A percentile compares a stretch with the other conserved stretches of the same genome.
Conservation (phyloP, 2,329 filamentous ascomycete species). For the Beauveria asiatica region DNA sequence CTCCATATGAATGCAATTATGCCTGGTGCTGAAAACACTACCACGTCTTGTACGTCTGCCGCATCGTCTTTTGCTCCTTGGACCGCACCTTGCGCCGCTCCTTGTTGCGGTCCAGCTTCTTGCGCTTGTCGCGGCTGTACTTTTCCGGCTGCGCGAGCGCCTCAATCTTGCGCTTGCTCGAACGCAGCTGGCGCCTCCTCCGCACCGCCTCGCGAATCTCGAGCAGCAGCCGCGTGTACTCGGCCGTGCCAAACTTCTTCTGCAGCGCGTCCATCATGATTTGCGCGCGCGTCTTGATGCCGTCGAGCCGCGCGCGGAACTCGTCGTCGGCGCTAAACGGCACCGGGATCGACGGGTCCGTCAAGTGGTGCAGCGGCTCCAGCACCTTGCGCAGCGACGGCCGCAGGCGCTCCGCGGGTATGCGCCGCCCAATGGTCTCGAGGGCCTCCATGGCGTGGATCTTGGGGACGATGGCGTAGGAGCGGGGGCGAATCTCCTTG, state of each 20-base stretch:
- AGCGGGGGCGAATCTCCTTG: constrained; percentile 59
- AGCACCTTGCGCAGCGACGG: constrained; percentile 55
- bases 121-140: constrained; percentile 69
- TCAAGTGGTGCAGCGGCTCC: constrained; percentile 67
- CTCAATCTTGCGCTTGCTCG: constrained; percentile 82
- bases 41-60: constrained; percentile 58
- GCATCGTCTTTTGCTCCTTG: constrained; percentile 59
- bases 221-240: constrained; percentile 67
- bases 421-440: constrained; percentile 56
- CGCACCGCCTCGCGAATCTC: constrained; percentile 66
- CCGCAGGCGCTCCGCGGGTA: constrained; percentile 47
- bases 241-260: constrained; percentile 71
- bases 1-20: constrained; percentile 4
- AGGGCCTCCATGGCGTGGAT: constrained; percentile 67
- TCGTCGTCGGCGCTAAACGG: constrained; percentile 63
- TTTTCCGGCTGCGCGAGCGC: constrained; percentile 75
- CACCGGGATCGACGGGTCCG: constrained; percentile 65
- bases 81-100: constrained; percentile 73
- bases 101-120: constrained; percentile 77
- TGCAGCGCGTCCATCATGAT: constrained; percentile 77
- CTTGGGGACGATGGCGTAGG: constrained; percentile 62
- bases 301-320: constrained; percentile 62
- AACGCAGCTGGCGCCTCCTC: constrained; percentile 62
- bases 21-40: constrained; percentile 14
- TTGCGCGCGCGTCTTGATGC: constrained; percentile 61